Conservation (phyloP, 768 basidiomycete species). For the Russula sp. region DNA sequence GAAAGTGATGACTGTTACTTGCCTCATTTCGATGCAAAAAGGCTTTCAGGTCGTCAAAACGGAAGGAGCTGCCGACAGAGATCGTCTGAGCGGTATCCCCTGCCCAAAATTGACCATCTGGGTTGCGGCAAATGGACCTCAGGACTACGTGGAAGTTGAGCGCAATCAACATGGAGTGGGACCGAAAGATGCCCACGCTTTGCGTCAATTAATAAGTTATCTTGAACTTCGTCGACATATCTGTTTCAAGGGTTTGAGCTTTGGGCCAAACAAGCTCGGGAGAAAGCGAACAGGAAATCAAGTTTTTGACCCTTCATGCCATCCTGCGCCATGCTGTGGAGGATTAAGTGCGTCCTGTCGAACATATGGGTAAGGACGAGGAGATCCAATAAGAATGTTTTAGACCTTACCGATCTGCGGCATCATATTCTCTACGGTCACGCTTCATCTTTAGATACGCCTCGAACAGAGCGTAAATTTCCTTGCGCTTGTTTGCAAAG, state of each 20-base stretch:
- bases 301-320: conserved; percentile 13
- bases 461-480: conserved; percentile 47
- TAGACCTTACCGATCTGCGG: conserved; percentile 50
- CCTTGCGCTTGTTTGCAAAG: conserved; percentile 47
- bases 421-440: conserved; percentile 43
- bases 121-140: conserved; percentile 52
- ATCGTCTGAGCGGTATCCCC: conserved; percentile 77
- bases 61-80: conserved; percentile 61
- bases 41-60: conserved; percentile 64
- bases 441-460: conserved; percentile 45
- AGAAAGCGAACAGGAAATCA: conserved; percentile 3
- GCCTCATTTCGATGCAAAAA: conserved; percentile 60
- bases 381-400: not conserved
- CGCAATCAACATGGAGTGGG: too few species aligned
- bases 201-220: conserved; percentile 61
- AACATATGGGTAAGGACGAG: not conserved
- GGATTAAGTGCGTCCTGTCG: conserved; percentile 18
- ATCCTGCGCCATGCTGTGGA: conserved; percentile 2
- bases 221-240: conserved; percentile 65
- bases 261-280: not conserved
- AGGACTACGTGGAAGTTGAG: conserved; percentile 40
- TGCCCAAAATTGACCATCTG: conserved; percentile 71
- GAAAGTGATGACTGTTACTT: not conserved
- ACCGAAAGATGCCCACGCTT: conserved; percentile 37
- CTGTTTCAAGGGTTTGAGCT: conserved; percentile 31